These are phyloP conservation scores for Alloteropsis semialata DNA, from an alignment of 176 grass and related monocot genomes.

Conservation along the genomic window DNA sequence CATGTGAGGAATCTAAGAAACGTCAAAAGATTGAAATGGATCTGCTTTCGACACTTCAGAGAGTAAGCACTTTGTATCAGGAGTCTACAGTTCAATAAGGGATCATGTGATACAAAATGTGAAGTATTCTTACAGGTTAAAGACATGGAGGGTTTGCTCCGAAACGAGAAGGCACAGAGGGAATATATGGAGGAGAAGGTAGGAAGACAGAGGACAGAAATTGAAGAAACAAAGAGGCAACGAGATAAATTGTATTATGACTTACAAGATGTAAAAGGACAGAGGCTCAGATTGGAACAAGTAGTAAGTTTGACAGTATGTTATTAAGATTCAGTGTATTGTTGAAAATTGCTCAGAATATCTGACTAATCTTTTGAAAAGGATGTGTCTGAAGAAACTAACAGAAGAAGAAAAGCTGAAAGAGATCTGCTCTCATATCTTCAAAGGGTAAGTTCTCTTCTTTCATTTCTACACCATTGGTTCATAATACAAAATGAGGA, in stretches of 20 bases:
- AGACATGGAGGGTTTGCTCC: slow-evolving; percentile 49
- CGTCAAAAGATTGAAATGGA: slow-evolving; percentile 15
- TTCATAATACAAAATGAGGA: neutral
- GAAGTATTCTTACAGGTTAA: slow-evolving; percentile 42
- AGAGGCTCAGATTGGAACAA: slow-evolving; percentile 38
- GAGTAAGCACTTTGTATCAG: slow-evolving; percentile 15
- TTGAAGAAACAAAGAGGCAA: slow-evolving; percentile 36
- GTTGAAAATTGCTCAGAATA: slow-evolving; percentile 22
- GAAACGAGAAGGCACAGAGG: slow-evolving; percentile 44
- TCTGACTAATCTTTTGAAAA: slow-evolving; percentile 33
- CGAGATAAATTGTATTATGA: slow-evolving; percentile 35
- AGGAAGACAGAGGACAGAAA: slow-evolving; percentile 39
- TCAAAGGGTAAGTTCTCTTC: slow-evolving; percentile 39
- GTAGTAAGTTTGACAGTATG: slow-evolving; percentile 5
- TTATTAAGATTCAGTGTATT: slow-evolving; percentile 28
- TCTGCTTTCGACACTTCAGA: slow-evolving; percentile 30
- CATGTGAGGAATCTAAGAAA: slow-evolving; percentile 25
- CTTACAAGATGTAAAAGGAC: slow-evolving; percentile 33
- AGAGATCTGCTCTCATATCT: slow-evolving; percentile 44
- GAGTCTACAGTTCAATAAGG: neutral
- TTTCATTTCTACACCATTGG: slow-evolving; percentile 1
- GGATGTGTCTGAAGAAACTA: slow-evolving; percentile 49
- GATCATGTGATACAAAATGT: neutral
- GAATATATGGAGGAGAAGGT: slow-evolving; percentile 51
- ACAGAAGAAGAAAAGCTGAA: slow-evolving; percentile 60